Percentiles rank a stretch among this genome's conserved stretches.
phyloP scores from a whole-genome alignment of 2,329 filamentous ascomycete species.

The Nigrograna mackinnonii region DNA sequence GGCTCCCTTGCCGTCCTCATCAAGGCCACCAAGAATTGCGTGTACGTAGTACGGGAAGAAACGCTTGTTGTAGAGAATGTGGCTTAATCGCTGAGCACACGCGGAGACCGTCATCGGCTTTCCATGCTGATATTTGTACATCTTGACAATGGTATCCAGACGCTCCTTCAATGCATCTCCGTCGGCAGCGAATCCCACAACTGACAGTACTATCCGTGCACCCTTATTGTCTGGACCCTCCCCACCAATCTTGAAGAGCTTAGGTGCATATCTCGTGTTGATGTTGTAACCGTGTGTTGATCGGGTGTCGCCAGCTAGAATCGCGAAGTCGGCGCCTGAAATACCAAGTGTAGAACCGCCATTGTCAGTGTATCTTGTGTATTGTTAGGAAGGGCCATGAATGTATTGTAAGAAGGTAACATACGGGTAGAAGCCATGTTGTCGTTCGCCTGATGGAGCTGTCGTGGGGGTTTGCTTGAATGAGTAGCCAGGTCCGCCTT shows the following conservation, averaged over 20 bases:
- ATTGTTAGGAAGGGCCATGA: constrained; percentile 14
- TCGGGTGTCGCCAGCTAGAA: constrained; percentile 96
- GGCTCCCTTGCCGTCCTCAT: constrained; percentile 92
- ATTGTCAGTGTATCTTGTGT: constrained; percentile 87
- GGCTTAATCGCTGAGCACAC: constrained; percentile 91
- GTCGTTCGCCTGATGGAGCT: constrained; percentile 53
- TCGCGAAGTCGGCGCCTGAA: constrained; percentile 89
- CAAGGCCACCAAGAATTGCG: constrained; percentile 89
- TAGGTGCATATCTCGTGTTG: constrained; percentile 93
- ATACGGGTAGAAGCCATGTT: constrained; percentile 94
- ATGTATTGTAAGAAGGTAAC: constrained; percentile 30
- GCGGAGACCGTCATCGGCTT: constrained; percentile 95
- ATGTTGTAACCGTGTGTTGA: constrained; percentile 95
- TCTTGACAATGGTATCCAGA: constrained; percentile 93
- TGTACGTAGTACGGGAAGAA: constrained; percentile 99
- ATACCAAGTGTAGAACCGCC: constrained; percentile 96
- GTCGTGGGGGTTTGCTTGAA: constrained; percentile 57
- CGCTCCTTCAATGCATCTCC: constrained; percentile 92
- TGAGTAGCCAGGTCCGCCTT: constrained; percentile 62
- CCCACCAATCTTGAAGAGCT: constrained; percentile 96
- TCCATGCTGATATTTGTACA: constrained; percentile 98
- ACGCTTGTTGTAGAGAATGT: constrained; percentile 94
- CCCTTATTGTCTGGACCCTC: constrained; percentile 84
- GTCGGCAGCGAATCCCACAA: constrained; percentile 95
- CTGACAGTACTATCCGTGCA: constrained; percentile 85